Base-by-base conservation (phyloP, 2,329 filamentous ascomycete genomes). In the Pseudocercospora fijiensis region DNA sequence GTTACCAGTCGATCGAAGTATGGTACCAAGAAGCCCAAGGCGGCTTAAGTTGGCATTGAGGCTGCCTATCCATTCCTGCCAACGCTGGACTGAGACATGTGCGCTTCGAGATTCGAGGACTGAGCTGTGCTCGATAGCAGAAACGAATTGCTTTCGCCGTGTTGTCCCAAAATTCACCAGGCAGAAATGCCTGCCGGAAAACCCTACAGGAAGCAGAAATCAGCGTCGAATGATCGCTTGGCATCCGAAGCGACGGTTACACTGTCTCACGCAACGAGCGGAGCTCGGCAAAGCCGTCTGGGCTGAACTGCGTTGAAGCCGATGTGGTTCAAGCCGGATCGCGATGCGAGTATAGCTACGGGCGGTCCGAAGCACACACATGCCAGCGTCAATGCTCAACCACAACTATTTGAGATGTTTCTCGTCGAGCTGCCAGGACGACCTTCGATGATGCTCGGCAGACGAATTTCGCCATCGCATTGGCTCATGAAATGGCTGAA, bases 1-100 rank as follows among this genome's bases (percentile, higher is more conserved):
- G 85, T 90, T 74, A 91, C 88, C 22, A 92, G 90, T 78, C 85
- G 95, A 74, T 97, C 92, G 74, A 99, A 99, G 81, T 99, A 96
- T 76, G 95, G 95, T 65, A 96, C 95, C 57, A 99, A 99, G 88
- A 98, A 97, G 83, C 94, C 95, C 0, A 98, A 98, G 88, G 88
- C 88, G 77, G 88, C 88, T 22, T 83, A 69, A 67, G 2, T 16
- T 26, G 26, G 26, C 8, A 27, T 26, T 30, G 20, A n/a, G 26
- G 45, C 24, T 26, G 49, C 16, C 16, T n/a, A 26, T 53, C 49
- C 49, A 53, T 53, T 53, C 49, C 49, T 53, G 26, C 49, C 49
- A 53, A 53, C 18, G 49, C 49, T 53, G 3, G 13, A 16, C 22
- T 30, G 26, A 28, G 49, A 53, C 26, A 24, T 1, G 16, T 24